Percentiles rank a stretch among this genome's conserved stretches.
These are phyloP conservation scores for Alnus glutinosa DNA, from an alignment of 306 rosid species.

Conservation along the genomic window DNA sequence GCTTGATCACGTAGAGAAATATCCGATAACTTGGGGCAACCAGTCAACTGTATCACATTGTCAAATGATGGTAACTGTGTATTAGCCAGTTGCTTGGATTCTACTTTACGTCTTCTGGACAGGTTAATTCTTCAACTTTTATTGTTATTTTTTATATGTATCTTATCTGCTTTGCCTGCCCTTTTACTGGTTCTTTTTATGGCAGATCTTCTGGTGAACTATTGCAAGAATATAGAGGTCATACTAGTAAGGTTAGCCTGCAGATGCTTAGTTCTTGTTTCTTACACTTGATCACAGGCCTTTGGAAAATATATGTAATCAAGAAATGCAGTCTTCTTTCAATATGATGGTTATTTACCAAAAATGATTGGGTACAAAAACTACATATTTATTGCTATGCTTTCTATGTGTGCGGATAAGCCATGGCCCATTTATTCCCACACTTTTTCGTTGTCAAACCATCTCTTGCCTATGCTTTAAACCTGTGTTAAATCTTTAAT, in stretches of 20 bases:
- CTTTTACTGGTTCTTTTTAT: slow-evolving; percentile 28
- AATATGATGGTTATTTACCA: not conserved
- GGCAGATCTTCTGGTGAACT: slow-evolving; percentile 78
- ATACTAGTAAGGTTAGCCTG: slow-evolving; percentile 72
- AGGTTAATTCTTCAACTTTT: slow-evolving; percentile 41
- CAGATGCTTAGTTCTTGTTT: slow-evolving; percentile 23
- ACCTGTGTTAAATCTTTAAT: not conserved
- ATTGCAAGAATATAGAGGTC: slow-evolving; percentile 88
- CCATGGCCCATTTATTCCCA: not conserved
- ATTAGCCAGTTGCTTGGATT: slow-evolving; percentile 85
- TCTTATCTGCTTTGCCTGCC: slow-evolving; percentile 6
- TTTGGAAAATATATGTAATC: not conserved
- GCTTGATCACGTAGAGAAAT: slow-evolving; percentile 57
- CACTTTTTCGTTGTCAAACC: not conserved
- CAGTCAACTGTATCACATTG: slow-evolving; percentile 91
- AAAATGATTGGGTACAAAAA: not conserved
- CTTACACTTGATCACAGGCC: not conserved
- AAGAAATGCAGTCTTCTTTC: not conserved
- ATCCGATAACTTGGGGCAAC: slow-evolving; percentile 78
- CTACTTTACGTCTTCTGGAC: slow-evolving; percentile 73
- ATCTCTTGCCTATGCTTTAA: not conserved
- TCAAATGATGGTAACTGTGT: slow-evolving; percentile 91
- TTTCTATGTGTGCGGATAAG: not conserved
- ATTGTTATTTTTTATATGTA: slow-evolving; percentile 1
- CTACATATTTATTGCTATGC: not conserved